phyloP scores from a whole-genome alignment of 306 rosid species.

The Ceratonia siliqua region DNA sequence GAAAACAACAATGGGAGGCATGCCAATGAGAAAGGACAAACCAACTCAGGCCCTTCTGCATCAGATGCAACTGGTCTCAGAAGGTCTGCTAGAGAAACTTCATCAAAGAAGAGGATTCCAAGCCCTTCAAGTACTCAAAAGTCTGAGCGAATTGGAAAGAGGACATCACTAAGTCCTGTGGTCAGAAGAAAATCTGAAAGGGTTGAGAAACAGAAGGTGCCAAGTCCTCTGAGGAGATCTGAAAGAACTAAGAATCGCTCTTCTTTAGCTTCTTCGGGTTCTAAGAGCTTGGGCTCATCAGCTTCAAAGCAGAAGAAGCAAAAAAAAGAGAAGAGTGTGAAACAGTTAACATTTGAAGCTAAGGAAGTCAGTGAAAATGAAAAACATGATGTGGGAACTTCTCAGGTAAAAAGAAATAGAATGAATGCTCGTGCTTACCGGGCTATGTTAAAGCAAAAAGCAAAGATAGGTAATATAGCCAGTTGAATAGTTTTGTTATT shows the following conservation, averaged over 20 bases:
- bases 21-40: slow-evolving; percentile 29
- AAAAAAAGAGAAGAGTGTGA: slow-evolving; percentile 41
- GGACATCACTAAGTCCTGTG: slow-evolving; percentile 20
- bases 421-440: slow-evolving; percentile 46
- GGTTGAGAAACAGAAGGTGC: slow-evolving; percentile 37
- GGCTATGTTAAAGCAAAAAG: slow-evolving; percentile 20
- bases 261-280: slow-evolving; percentile 37
- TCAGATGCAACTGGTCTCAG: slow-evolving; percentile 44
- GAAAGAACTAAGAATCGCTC: slow-evolving; percentile 41
- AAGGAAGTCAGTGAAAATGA: slow-evolving; percentile 32
- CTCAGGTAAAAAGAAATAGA: slow-evolving; percentile 32
- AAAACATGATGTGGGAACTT: slow-evolving; percentile 29
- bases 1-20: slow-evolving; percentile 43
- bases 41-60: slow-evolving; percentile 30
- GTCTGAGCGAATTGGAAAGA: slow-evolving; percentile 43
- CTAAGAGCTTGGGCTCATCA: slow-evolving; percentile 38
- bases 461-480: slow-evolving; percentile 28
- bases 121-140: neutral
- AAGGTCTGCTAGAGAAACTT: slow-evolving; percentile 41
- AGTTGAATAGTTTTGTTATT: slow-evolving; percentile 28
- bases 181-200: slow-evolving; percentile 39
- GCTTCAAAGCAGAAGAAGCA: slow-evolving; percentile 33
- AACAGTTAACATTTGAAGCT: slow-evolving; percentile 35
- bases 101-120: slow-evolving; percentile 12
- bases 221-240: slow-evolving; percentile 70